Conservation (phyloP, 768 basidiomycete species). For the Dioszegia hungarica region DNA sequence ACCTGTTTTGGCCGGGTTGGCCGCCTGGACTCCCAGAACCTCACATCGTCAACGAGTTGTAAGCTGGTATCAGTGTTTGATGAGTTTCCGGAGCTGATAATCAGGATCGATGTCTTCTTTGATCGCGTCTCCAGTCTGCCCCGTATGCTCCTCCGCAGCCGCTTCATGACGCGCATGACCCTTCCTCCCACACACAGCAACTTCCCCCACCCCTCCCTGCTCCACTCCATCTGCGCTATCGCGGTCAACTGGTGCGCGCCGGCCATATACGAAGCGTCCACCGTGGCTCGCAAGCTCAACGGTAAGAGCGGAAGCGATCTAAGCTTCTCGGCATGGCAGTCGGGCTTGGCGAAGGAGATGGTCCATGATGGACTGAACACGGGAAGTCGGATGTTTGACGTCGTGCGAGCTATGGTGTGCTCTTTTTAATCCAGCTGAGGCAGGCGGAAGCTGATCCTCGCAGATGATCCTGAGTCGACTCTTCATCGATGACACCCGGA, state of each 20-base stretch:
- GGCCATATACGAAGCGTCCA: slow-evolving; percentile 8
- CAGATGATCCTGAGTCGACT: slow-evolving; percentile 36
- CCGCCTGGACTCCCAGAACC: slow-evolving; percentile 38
- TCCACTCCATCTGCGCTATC: slow-evolving; percentile 79
- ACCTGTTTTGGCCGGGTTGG: slow-evolving; percentile 46
- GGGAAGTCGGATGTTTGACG: slow-evolving; percentile 40
- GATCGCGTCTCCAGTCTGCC: slow-evolving; percentile 68
- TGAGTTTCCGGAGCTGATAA: neutral
- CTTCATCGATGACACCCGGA: slow-evolving; percentile 41
- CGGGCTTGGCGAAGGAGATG: slow-evolving; percentile 30
- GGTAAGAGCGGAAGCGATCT: neutral
- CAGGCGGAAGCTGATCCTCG: neutral
- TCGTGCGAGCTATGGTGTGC: slow-evolving; percentile 39
- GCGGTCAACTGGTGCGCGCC: slow-evolving; percentile 54
- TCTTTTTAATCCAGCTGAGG: neutral
- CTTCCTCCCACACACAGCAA: slow-evolving; percentile 67
- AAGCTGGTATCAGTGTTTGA: neutral
- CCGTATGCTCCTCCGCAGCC: slow-evolving; percentile 63
- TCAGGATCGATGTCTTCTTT: slow-evolving; percentile 76
- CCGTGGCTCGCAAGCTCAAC: neutral
- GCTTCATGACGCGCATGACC: slow-evolving; percentile 63
- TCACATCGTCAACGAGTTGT: slow-evolving; percentile 42
- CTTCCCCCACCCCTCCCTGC: slow-evolving; percentile 65
- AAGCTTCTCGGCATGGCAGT: slow-evolving; percentile 24
- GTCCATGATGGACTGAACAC: slow-evolving; percentile 38